Percentiles rank a stretch among this genome's conserved stretches.
Evolutionary conservation across 2,329 filamentous ascomycete species (phyloP).

Genomic region (Aspergillus pseudoglaucus): DNA sequence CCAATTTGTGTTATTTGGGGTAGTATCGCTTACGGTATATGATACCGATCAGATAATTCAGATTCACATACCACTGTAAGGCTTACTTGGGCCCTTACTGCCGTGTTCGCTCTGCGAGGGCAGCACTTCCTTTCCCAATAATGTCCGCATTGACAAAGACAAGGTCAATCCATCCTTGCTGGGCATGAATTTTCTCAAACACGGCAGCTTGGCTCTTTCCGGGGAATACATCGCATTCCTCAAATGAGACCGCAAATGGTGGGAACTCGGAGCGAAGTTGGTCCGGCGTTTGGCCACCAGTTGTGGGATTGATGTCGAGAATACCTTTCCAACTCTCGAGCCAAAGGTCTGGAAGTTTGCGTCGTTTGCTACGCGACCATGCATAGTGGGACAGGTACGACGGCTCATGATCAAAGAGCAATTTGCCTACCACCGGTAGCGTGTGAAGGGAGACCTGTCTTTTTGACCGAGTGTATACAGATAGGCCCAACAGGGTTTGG

Average conservation of each 20-base stretch:
- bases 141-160: constrained; percentile 49
- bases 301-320: constrained; percentile 23
- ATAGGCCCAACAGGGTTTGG: too few species aligned
- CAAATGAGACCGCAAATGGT: constrained; percentile 18
- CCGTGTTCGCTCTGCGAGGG: constrained; percentile 18
- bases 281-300: constrained; percentile 15
- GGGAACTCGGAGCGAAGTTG: constrained; percentile 19
- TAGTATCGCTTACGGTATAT: constrained; percentile 40
- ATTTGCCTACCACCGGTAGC: too few species aligned
- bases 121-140: constrained; percentile 31
- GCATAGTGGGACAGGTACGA: too few species aligned
- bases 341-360: too few species aligned
- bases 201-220: constrained; percentile 21
- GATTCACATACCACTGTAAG: constrained; percentile 32
- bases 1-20: too few species aligned
- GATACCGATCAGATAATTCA: constrained; percentile 23
- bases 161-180: constrained; percentile 37
- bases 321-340: constrained; percentile 5
- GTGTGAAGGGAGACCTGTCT: too few species aligned
- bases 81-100: constrained; percentile 26
- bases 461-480: too few species aligned
- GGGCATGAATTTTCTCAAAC: constrained; percentile 27
- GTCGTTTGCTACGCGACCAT: too few species aligned
- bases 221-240: constrained; percentile 24
- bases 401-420: too few species aligned